A percentile compares a stretch with the other conserved stretches of the same genome.
Evolutionary conservation across 495 filamentous ascomycete species (phyloP).

Genomic region (Podospora australis): DNA sequence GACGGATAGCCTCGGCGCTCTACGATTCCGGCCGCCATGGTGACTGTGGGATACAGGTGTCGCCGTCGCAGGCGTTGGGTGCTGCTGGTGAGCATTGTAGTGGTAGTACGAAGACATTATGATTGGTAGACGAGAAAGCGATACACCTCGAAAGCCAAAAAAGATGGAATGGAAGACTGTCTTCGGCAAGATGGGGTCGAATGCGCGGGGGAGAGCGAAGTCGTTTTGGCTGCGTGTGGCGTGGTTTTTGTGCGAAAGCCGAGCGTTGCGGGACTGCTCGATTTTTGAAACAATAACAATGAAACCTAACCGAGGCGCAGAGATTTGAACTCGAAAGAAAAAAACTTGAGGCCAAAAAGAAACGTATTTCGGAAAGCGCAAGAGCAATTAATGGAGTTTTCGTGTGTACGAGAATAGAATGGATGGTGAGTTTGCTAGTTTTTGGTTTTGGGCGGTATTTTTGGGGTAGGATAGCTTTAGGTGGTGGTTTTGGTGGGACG

Average conservation of each 20-base stretch:
- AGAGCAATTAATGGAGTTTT: neutral
- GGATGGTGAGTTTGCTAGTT: slow-evolving; percentile 10
- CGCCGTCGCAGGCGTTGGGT: slow-evolving; percentile 51
- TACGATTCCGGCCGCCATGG: slow-evolving; percentile 79
- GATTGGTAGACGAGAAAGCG: slow-evolving; percentile 10
- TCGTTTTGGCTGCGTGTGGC: slow-evolving; percentile 16
- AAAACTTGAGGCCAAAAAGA: slow-evolving; percentile 1
- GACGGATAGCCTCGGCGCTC: slow-evolving; percentile 74
- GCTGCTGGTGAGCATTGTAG: slow-evolving; percentile 60
- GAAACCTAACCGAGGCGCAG: slow-evolving; percentile 16
- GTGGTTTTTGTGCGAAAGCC: slow-evolving; percentile 16
- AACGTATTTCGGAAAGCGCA: neutral
- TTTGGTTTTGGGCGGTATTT: slow-evolving; percentile 2
- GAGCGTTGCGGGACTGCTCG: slow-evolving; percentile 10
- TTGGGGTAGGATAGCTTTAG: slow-evolving; percentile 12
- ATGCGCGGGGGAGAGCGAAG: slow-evolving; percentile 10
- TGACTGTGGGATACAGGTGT: slow-evolving; percentile 59
- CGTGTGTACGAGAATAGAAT: too few species aligned
- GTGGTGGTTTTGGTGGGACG: slow-evolving; percentile 22
- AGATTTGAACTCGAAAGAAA: too few species aligned
- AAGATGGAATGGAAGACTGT: neutral
- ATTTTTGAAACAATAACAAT: slow-evolving; percentile 30
- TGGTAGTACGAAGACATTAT: slow-evolving; percentile 75
- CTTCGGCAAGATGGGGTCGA: neutral
- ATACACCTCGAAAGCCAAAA: slow-evolving; percentile 8